Conservation (phyloP, 1,139 yeast genomes). For the Lodderomyces metapsilosis region DNA sequence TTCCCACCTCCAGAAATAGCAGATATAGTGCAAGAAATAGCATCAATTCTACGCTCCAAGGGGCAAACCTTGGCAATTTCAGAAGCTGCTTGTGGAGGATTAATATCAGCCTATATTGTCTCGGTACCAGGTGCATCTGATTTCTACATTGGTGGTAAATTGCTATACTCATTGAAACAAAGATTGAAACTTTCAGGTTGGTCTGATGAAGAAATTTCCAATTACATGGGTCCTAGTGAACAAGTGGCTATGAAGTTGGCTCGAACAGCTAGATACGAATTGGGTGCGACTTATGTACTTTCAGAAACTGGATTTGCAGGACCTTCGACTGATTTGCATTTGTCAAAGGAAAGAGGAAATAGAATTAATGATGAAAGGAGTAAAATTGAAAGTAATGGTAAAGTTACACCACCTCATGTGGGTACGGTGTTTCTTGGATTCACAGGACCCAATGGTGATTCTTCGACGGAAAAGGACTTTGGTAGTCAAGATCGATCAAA, state of each 20-base stretch:
- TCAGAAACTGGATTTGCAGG: slow-evolving; percentile 91
- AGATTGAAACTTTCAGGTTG: slow-evolving; percentile 76
- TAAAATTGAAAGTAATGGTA: background rate
- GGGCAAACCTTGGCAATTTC: slow-evolving; percentile 72
- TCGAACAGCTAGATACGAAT: slow-evolving; percentile 71
- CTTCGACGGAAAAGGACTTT: slow-evolving; percentile 49
- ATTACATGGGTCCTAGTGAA: slow-evolving; percentile 80
- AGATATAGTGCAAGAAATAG: slow-evolving; percentile 53
- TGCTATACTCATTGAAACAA: slow-evolving; percentile 74
- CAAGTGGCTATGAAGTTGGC: slow-evolving; percentile 75
- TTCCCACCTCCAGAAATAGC: slow-evolving; percentile 64
- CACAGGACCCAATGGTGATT: slow-evolving; percentile 63
- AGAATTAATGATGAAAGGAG: slow-evolving; percentile 6
- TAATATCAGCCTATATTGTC: slow-evolving; percentile 74
- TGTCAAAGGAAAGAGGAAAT: slow-evolving; percentile 15
- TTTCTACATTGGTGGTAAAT: slow-evolving; percentile 80
- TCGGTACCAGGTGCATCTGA: slow-evolving; percentile 83
- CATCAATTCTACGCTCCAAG: slow-evolving; percentile 50
- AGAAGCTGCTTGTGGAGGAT: slow-evolving; percentile 90
- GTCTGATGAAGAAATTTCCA: slow-evolving; percentile 64
- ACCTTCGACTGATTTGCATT: slow-evolving; percentile 53
- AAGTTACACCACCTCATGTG: slow-evolving; percentile 25
- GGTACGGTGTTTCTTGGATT: slow-evolving; percentile 76
- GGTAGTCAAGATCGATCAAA: slow-evolving; percentile 49
- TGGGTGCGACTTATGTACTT: slow-evolving; percentile 78